These are phyloP conservation scores for Boletus rufocinnamomeus DNA, from an alignment of 768 basidiomycete species.

Conservation along the genomic window DNA sequence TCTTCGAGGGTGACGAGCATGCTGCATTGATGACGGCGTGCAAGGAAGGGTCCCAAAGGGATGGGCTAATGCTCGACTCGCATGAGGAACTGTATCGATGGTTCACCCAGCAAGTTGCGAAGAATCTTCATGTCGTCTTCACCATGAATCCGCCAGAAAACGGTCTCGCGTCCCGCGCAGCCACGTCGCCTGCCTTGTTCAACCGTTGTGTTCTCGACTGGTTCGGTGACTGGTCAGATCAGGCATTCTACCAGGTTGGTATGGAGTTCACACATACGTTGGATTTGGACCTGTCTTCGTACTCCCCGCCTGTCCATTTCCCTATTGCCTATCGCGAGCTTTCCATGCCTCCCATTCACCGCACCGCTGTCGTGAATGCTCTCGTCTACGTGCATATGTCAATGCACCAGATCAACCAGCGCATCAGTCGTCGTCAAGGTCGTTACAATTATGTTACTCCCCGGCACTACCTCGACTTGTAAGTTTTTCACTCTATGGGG, in stretches of 20 bases:
- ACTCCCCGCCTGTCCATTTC: conserved; percentile 79
- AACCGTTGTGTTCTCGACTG: conserved; percentile 99
- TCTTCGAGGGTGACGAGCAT: conserved; percentile 99
- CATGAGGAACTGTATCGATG: conserved; percentile 97
- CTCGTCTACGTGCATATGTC: conserved; percentile 91
- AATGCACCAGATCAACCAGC: conserved; percentile 84
- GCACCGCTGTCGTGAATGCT: conserved; percentile 90
- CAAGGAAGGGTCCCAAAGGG: conserved; percentile 98
- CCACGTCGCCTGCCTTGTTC: conserved; percentile 96
- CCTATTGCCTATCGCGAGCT: conserved; percentile 87
- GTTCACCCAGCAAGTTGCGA: conserved; percentile 98
- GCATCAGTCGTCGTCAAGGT: conserved; percentile 90
- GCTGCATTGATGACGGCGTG: conserved; percentile 98
- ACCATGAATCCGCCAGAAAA: conserved; percentile 99
- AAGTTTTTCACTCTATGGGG: conserved; percentile 40
- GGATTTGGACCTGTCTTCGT: conserved; percentile 86
- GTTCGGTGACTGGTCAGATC: conserved; percentile 99
- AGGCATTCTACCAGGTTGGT: conserved; percentile 97
- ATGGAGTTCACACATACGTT: conserved; percentile 94
- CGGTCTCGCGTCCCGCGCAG: conserved; percentile 92
- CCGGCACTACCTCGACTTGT: conserved; percentile 98
- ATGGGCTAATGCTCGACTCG: conserved; percentile 97
- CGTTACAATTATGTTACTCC: conserved; percentile 97
- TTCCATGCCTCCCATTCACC: conserved; percentile 83
- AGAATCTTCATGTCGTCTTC: conserved; percentile 98